Evolutionary conservation across 805 yeast species (phyloP).

Genomic region (Barnettozyma vustinii): DNA sequence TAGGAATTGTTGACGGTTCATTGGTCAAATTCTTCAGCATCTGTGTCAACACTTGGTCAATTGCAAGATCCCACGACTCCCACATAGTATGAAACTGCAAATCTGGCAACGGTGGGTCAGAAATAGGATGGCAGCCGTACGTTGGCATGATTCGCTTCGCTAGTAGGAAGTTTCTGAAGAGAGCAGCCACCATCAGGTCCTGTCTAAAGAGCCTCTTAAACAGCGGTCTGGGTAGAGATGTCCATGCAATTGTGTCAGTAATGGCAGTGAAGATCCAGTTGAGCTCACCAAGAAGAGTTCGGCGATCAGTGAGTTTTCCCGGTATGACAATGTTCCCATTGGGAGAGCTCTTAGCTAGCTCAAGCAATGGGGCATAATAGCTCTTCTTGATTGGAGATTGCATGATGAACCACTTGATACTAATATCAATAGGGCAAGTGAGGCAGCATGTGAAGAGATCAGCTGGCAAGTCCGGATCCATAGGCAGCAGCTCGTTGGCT

Average conservation of each 20-base stretch:
- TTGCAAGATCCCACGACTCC: slow-evolving; percentile 97
- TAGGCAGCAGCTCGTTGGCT: slow-evolving; percentile 79
- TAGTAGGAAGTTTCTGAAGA: slow-evolving; percentile 84
- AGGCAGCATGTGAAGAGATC: slow-evolving; percentile 93
- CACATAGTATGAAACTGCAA: slow-evolving; percentile 85
- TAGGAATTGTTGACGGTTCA: slow-evolving; percentile 25
- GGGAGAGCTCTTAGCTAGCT: slow-evolving; percentile 28
- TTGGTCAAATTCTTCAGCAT: slow-evolving; percentile 42
- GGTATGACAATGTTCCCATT: slow-evolving; percentile 61
- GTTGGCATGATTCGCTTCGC: slow-evolving; percentile 94
- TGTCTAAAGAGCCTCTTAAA: slow-evolving; percentile 90
- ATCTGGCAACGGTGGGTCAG: slow-evolving; percentile 90
- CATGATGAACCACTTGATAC: slow-evolving; percentile 86
- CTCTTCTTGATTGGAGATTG: slow-evolving; percentile 60
- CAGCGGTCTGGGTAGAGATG: slow-evolving; percentile 77
- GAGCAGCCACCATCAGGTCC: slow-evolving; percentile 93
- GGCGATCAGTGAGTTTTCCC: slow-evolving; percentile 84
- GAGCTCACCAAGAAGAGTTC: slow-evolving; percentile 93
- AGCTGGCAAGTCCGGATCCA: slow-evolving; percentile 93
- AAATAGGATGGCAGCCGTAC: slow-evolving; percentile 88
- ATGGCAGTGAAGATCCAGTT: slow-evolving; percentile 98
- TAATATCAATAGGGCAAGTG: slow-evolving; percentile 92
- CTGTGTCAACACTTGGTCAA: slow-evolving; percentile 85
- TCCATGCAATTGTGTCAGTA: slow-evolving; percentile 98
- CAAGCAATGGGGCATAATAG: slow-evolving; percentile 36